Base-by-base conservation (phyloP, 495 filamentous ascomycete species). In the Alectoria sarmentosa region DNA sequence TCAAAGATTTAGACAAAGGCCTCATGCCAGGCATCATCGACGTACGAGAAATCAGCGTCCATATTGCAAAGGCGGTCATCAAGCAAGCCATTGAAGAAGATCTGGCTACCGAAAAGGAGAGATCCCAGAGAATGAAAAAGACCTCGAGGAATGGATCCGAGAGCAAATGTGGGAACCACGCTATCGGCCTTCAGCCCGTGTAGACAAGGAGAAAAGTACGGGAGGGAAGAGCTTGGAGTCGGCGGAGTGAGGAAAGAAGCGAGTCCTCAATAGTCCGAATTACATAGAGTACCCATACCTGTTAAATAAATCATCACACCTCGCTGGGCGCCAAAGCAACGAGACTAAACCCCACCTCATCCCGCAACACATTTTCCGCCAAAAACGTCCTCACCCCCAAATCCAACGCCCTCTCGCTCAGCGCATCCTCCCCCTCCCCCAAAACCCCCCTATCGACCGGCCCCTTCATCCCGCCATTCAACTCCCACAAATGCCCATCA, bases 121-220 rank as follows among this genome's bases (percentile, higher is more conserved):
- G 9, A 90, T 90, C 55, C 88, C 88, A 15, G 74, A 77, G 6
- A 73, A 79, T 14, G 76, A 73, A 0, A 77, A 76, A 23, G 79
- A 81, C 6, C 67, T 95, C 54, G 85, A 88, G 59, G 85, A 89
- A 73, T 96, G 92, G 92, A 86, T 96, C 63, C 73, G 83, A 13
- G 88, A 87, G 73, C 91, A 94, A 79, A 96, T 96, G 91, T 96
- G 91, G 92, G 83, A 92, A 66, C 82, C 91, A 3, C 74, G 73
- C 28, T 96, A 96, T 71, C 71, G 89, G 28, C 81, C 84, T 39
- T 71, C 94, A 59, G 82, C 77, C 69, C 76, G 76, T 34, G 83
- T 90, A 3, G 74, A 79, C 34, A 74, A 73, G 9, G 74, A 74
- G 1, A 72, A 68, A 72, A 80, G 1, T 69, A 78, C 63, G 87